Evolutionary conservation across 1,284 basidiomycete genomes (phyloP), one percentile per base, ranked within the genome.

Genomic region (Ganoderma boninense): DNA sequence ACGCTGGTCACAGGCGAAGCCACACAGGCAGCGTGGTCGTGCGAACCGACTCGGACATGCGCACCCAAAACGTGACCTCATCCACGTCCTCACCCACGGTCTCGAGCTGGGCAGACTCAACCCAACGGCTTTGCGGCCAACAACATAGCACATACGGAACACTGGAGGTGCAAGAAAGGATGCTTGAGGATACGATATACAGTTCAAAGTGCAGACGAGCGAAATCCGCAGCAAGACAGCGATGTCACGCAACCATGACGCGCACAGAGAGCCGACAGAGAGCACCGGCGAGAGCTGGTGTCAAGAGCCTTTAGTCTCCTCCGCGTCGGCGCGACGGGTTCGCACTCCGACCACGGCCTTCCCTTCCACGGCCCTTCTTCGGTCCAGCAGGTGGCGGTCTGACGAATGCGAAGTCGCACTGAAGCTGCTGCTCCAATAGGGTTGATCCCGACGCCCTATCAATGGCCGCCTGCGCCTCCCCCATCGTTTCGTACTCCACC

Each of bases 371-470:
- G 13, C 90, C 90, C 76, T 91, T 92, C 81, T 91, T 93, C 3
- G 93, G 92, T 0, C 92, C 93, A 29, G 91, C 85, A 1, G 93
- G 90, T 59, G 96, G 95, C 32, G 96, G 95, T 57, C 96, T 90
- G 44, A 98, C 93, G 79, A 99, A 99, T 0, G 95, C 97, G 81
- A 97, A 99, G 79, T 99, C 97, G 77, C 97, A 97, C 75, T 94
- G 90, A 60, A 99, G 87, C 43, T 84, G 86, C 83, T 99, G 95
- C 78, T 98, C 97, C 71, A 99, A 84, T 69, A 99, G 83, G 16
- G 90, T 87, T 10, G 95, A 92, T 5, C 95, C 95, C 43, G 92
- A 90, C 32, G 95, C 95, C 67, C 91, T 93, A 66, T 96, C 95
- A 77, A 99, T 98, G 26, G 98, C 97, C 46, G 90, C 90, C 77